Evolutionary conservation across 139 green algal genomes (phyloP).

Genomic region (Tetraselmis striata): DNA sequence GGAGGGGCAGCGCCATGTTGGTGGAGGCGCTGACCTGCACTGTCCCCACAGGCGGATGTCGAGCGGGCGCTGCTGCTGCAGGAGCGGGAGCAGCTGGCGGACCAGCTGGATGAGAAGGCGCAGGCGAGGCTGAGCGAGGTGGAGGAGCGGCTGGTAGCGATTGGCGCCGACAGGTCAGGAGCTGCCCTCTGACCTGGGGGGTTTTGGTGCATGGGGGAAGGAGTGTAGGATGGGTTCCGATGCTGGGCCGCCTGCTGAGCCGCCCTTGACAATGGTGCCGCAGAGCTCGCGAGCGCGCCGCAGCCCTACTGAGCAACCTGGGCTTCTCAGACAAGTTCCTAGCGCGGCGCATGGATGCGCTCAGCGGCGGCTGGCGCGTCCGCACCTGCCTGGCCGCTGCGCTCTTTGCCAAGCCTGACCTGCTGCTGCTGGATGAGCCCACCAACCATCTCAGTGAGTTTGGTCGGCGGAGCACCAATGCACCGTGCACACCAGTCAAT

Average conservation of each 20-base stretch:
- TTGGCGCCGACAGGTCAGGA: constrained; percentile 4
- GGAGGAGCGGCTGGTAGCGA: constrained; percentile 15
- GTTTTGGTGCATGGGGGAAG: too few species aligned
- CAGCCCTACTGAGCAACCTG: constrained; percentile 14
- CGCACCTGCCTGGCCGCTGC: constrained; percentile 18
- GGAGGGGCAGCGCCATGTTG: too few species aligned
- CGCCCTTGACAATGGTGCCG: too few species aligned
- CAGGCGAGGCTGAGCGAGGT: constrained; percentile 10
- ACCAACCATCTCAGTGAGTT: constrained; percentile 11
- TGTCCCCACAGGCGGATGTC: constrained; percentile 13
- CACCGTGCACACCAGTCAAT: too few species aligned
- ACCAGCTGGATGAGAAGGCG: not conserved
- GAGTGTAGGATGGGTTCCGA: too few species aligned
- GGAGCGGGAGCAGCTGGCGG: constrained; percentile 8
- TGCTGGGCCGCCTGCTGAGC: too few species aligned
- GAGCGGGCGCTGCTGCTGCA: constrained; percentile 22
- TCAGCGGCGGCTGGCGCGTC: constrained; percentile 26
- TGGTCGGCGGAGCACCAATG: too few species aligned
- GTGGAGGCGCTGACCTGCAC: too few species aligned
- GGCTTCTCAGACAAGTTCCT: constrained; percentile 20
- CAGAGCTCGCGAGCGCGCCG: constrained; percentile 8
- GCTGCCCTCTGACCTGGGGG: too few species aligned
- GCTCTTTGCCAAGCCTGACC: constrained; percentile 30
- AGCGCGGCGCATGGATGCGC: constrained; percentile 4
- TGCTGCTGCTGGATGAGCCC: constrained; percentile 40